Evolutionary conservation across 2,329 filamentous ascomycete genomes (phyloP), one percentile per base, ranked within the genome.

Genomic region (Colletotrichum lupini): DNA sequence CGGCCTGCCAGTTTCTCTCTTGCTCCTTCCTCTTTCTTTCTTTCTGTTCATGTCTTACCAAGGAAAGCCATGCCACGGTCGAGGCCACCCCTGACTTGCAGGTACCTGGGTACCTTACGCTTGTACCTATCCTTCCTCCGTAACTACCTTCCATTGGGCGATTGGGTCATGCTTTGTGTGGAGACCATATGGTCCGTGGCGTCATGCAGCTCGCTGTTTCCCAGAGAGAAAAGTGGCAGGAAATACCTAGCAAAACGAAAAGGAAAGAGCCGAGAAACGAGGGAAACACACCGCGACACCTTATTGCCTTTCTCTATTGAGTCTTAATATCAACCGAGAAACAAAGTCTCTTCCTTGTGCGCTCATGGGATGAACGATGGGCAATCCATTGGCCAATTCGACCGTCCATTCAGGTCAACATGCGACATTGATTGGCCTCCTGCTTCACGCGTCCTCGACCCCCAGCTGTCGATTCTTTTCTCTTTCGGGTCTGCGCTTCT

Each of bases 191-290:
- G 71, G 71, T 64, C 70, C 67, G 71, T 73, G 67, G 55, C 49
- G 56, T 71, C 28, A 71, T 71, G 71, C 71, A 73, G 26, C 60
- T 66, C 61, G 28, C 28, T 70, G 55, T 70, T 37, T 42, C 35
- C 26, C 28, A 56, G 26, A 49, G 26, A 49, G 24, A 28, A 52
- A 61, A 19, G 30, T 65, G 35, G 11, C 32, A 30, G 62, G 32
- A 57, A 37, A 11, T 49, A 61, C 56, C 52, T 52, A 32, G 49
- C 46, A 11, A 28, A 24, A 14, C 42, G 52, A 46, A 32, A 59
- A 52, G 49, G 26, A 49, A 52, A 56, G 32, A 52, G 12, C 63
- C 56, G 49, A 56, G 42, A 37, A 67, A 46, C 46, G 5, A 52
- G 28, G 63, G 53, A 26, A 60, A 22, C 28, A 42, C 37, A 35